Base-by-base conservation (phyloP, 1,284 basidiomycete genomes). In the Fistulinella cinereoalba region DNA sequence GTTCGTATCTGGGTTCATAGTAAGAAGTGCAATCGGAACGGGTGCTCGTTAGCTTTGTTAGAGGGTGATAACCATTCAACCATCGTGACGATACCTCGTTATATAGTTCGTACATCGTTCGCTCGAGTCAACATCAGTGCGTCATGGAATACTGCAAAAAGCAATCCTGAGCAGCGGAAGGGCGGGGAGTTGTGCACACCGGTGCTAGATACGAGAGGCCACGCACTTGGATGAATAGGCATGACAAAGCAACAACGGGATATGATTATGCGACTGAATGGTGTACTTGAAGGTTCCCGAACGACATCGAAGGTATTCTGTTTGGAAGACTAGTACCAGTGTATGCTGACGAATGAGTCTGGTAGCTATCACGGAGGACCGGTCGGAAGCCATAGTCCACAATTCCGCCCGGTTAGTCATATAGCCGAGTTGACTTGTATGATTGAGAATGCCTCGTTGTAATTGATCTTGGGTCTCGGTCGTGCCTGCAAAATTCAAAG, bases 71-170 rank as follows among this genome's bases (percentile, higher is more conserved):
- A 0, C 13, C 18, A 5, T 8, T 16, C 10, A 6, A 3, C 34
- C 3, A 25, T 16, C 40, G 13, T 10, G 31, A 19, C 1, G 6
- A 6, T 4, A 0, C 13, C 32, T 25, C 18, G 23, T 54, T 58
- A 47, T 57, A 61, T 57, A 61, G 38, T 34, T 19, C 8, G 18
- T 8, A 3, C 7, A 33, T 13, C 9, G n/a, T 13, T 32, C 27
- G 25, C 6, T 4, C 12, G 28, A 21, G 23, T 29, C 27, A 31
- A 40, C 34, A 21, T 29, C 23, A 29, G 16, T 16, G 8, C 6
- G 4, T 28, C 19, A 41, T 51, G 37, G 28, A 39, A 43, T 38
- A 44, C 27, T 21, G 22, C 9, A 5, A 12, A 34, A 24, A 22
- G 43, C 44, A 41, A 44, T 54, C 41, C 23, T n/a, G n/a, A n/a